Conservation (phyloP, 1,139 yeast species). For the Nadsonia starkeyi-henricii region DNA sequence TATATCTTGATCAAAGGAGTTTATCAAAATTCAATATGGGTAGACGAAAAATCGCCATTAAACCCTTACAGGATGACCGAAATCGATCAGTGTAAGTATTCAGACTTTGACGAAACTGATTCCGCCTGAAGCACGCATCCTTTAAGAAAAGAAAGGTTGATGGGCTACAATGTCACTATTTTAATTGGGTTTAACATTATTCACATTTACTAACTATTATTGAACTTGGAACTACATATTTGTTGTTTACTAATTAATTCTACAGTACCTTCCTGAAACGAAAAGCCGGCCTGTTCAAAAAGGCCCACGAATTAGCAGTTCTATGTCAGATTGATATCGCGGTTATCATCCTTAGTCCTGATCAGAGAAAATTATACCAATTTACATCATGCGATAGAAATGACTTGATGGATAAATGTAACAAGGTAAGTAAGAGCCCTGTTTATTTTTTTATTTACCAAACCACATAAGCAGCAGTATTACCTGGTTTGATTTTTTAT, state of each 20-base stretch:
- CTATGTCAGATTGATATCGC: conserved; percentile 89
- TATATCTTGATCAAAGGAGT: too few relatives aligned
- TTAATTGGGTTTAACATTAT: too few relatives aligned
- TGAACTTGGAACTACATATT: neutral
- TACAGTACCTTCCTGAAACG: conserved; percentile 71
- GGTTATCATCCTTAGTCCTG: conserved; percentile 76
- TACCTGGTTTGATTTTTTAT: too few relatives aligned
- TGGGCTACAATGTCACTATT: too few relatives aligned
- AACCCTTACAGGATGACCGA: conserved; percentile 82
- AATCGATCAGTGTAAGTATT: conserved; percentile 39
- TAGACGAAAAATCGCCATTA: conserved; percentile 87
- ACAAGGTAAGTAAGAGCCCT: conserved; percentile 33
- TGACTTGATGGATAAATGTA: conserved; percentile 45
- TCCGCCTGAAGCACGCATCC: neutral
- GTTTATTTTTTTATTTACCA: conserved; percentile 46
- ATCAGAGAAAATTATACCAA: conserved; percentile 59
- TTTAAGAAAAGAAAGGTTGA: neutral
- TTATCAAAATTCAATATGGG: conserved; percentile 44
- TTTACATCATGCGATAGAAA: conserved; percentile 60
- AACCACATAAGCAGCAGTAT: conserved; percentile 26
- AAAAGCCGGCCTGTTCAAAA: conserved; percentile 88
- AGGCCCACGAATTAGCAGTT: conserved; percentile 88
- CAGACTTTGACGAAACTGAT: neutral
- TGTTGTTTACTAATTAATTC: conserved; percentile 3
- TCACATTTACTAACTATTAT: neutral